Evolutionary conservation across 306 rosid species (phyloP).

Genomic region (Cicer yamashitae): DNA sequence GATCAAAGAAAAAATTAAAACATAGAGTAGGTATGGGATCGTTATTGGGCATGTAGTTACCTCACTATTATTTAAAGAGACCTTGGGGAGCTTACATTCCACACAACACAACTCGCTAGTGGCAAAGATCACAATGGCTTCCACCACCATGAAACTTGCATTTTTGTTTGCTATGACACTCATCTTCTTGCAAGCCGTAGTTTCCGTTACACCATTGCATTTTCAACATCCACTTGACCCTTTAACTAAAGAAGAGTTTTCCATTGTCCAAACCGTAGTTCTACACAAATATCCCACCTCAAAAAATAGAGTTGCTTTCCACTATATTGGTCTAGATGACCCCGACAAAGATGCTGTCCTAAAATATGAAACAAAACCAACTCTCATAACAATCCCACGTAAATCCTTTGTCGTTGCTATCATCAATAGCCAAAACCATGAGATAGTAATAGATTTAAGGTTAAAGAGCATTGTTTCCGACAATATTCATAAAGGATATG

Average conservation of each 20-base stretch:
- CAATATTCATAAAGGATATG: constrained; percentile 33
- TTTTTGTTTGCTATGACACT: constrained; percentile 13
- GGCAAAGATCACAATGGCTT: neutral
- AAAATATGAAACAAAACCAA: neutral
- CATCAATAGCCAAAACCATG: constrained; percentile 36
- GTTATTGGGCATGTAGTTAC: too few relatives aligned
- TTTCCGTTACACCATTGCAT: neutral
- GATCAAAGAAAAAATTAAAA: too few relatives aligned
- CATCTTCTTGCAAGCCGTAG: constrained; percentile 19
- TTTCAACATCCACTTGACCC: constrained; percentile 51
- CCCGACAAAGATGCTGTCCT: neutral
- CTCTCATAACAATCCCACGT: constrained; percentile 29
- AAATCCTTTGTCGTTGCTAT: constrained; percentile 32
- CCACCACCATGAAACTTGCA: constrained; percentile 3
- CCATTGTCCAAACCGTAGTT: constrained; percentile 38
- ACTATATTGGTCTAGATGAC: constrained; percentile 31
- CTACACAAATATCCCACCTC: constrained; percentile 35
- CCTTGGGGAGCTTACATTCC: constrained; percentile 1
- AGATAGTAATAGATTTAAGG: constrained; percentile 35
- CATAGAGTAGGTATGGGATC: too few relatives aligned
- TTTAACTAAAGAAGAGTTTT: constrained; percentile 36
- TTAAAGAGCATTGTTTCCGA: constrained; percentile 34
- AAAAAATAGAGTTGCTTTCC: neutral
- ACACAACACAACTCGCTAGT: neutral
- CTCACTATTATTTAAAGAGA: neutral